Evolutionary conservation across 2,329 filamentous ascomycete genomes (phyloP).

Genomic region (Sporothrix euskadiensis): DNA sequence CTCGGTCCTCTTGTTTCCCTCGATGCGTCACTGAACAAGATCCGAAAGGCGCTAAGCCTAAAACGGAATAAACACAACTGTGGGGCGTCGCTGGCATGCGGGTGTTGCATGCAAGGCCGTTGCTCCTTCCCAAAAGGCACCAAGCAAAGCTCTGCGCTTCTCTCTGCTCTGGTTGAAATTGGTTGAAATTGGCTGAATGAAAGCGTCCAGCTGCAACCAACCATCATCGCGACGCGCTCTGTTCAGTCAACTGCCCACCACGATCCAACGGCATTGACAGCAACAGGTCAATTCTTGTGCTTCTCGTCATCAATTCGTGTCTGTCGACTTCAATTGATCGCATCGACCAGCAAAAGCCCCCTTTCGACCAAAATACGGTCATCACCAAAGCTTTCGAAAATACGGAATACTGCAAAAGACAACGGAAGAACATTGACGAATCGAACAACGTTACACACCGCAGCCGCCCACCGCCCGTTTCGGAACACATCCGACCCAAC

Average conservation of each 20-base stretch:
- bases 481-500: neutral
- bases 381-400: neutral
- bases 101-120: neutral
- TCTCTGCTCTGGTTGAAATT: neutral
- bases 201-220: conserved; percentile 1
- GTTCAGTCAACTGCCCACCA: neutral
- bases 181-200: neutral
- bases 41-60: neutral
- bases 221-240: conserved; percentile 14
- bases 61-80: neutral
- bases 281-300: neutral
- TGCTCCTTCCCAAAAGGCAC: neutral
- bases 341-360: neutral
- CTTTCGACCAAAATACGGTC: neutral
- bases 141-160: conserved; percentile 15
- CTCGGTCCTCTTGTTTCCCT: neutral
- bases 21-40: neutral
- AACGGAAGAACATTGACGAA: neutral
- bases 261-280: neutral
- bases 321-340: neutral
- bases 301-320: neutral
- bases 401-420: neutral
- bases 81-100: neutral
- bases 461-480: neutral
- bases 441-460: neutral